These are phyloP conservation scores for Chlorella sp. DNA, from an alignment of 139 green algal species.

Conservation along the genomic window DNA sequence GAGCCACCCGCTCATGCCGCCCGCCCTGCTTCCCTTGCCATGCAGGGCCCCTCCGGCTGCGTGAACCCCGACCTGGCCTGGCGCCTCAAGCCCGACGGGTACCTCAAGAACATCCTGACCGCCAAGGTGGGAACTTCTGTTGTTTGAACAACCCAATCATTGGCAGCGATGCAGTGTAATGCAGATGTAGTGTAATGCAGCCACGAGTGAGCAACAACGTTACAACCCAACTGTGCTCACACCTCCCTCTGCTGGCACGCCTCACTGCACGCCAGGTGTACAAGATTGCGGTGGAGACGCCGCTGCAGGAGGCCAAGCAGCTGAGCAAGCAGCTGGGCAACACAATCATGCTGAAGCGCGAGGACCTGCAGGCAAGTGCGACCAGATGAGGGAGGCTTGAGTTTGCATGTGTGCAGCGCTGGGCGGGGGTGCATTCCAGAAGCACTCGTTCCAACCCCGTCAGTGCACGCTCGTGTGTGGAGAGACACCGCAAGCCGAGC, in stretches of 20 bases:
- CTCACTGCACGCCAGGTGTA: conserved; percentile 68
- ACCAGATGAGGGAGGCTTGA: too few species aligned
- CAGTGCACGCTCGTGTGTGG: too few species aligned
- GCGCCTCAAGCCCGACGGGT: conserved; percentile 75
- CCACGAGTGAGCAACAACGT: too few species aligned
- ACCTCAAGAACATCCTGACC: conserved; percentile 91
- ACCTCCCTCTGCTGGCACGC: not conserved
- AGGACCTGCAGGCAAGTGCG: conserved; percentile 86
- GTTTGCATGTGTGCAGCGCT: too few species aligned
- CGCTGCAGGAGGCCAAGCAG: conserved; percentile 79
- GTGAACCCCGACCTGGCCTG: conserved; percentile 43
- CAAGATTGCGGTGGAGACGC: conserved; percentile 89
- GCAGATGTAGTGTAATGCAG: too few species aligned
- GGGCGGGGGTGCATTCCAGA: too few species aligned
- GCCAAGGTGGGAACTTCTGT: conserved; percentile 52
- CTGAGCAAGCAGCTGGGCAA: conserved; percentile 79
- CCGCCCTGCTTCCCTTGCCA: too few species aligned
- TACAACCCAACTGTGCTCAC: not conserved
- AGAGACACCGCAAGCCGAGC: not conserved
- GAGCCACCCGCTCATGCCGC: too few species aligned
- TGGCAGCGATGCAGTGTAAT: too few species aligned
- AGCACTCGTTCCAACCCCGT: too few species aligned
- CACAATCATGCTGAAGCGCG: conserved; percentile 87
- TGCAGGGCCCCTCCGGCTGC: conserved; percentile 30
- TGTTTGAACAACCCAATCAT: too few species aligned